These are phyloP conservation scores for Sutorius australiensis DNA, from an alignment of 768 basidiomycete genomes.

Conservation along the genomic window DNA sequence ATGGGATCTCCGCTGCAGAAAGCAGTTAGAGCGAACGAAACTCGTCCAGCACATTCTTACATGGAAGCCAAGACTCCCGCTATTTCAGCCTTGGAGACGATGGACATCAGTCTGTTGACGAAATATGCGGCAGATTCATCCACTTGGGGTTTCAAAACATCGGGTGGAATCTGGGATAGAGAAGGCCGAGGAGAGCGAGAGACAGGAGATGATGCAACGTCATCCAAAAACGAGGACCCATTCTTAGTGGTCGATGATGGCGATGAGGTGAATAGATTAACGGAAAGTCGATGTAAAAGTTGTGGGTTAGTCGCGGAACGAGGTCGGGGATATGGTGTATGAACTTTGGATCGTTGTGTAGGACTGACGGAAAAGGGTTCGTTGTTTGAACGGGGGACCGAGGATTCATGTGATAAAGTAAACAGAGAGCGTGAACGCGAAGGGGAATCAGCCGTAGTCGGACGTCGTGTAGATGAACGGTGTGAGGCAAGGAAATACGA, in stretches of 20 bases:
- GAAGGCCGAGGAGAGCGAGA: conserved; percentile 45
- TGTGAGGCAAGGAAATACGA: conserved; percentile 13
- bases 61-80: conserved; percentile 77
- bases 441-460: conserved; percentile 44
- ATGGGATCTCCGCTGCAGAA: conserved; percentile 63
- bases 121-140: conserved; percentile 72
- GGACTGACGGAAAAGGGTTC: conserved; percentile 1
- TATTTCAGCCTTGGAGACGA: conserved; percentile 74
- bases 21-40: conserved; percentile 7
- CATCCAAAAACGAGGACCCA: conserved; percentile 8
- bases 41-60: conserved; percentile 39
- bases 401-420: conserved; percentile 20
- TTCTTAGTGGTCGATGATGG: conserved; percentile 32
- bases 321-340: conserved; percentile 38
- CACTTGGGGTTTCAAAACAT: conserved; percentile 50
- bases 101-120: conserved; percentile 56
- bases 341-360: conserved; percentile 15
- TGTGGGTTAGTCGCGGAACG: conserved; percentile 64
- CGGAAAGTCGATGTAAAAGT: conserved; percentile 63
- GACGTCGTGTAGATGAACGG: conserved; percentile 29
- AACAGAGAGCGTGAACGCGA: conserved; percentile 31
- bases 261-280: conserved; percentile 56
- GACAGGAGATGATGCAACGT: conserved; percentile 19
- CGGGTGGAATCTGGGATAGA: conserved; percentile 39
- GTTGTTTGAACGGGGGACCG: conserved; percentile 11